Evolutionary conservation across 2,329 filamentous ascomycete species (phyloP), one percentile per base, ranked within the genome.

Genomic region (Amesomyces nigricolor): DNA sequence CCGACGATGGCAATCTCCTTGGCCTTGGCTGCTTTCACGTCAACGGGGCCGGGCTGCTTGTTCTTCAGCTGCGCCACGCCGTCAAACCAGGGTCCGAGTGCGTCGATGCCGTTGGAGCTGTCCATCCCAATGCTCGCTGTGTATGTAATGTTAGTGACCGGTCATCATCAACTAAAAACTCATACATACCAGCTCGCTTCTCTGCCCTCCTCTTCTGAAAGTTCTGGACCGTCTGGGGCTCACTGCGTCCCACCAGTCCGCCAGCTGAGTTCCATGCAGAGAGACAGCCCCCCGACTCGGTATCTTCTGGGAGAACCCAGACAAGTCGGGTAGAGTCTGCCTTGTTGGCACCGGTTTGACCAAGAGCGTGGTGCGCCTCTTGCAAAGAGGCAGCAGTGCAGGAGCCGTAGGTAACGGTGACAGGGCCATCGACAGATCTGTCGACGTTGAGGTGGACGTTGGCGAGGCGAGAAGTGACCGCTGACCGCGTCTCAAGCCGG

Each of bases 1-100:
- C 85, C 85, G 4, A 87, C 71, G 46, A 88, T 87, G 50, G 76
- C 84, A 58, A 87, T 75, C 45, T 72, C 69, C 66, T 83, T 83
- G 58, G 68, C 72, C 70, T 86, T 86, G 32, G 77, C 77, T 7
- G 73, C 68, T 3, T 72, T 67, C 5, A 79, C 79, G 58, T 82
- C 79, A 0, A 80, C 73, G 7, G 74, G 68, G 46, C 74, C 73
- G 14, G 80, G 74, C 59, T 81, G 71, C 62, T 80, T 82, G 26
- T 75, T 71, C 58, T 80, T 67, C 42, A 86, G 73, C 54, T 82
- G 76, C 49, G 74, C 76, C 16, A 86, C 83, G 13, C 82, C 83
- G 63, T 86, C 80, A 58, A 86, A 87, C 83, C 83, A 87, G 1
- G 82, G 79, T 0, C 83, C 82, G 64, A 67, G 67, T 2, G 67